phyloP scores from a whole-genome alignment of 345 rosid species.

The Citrus unshiu region DNA sequence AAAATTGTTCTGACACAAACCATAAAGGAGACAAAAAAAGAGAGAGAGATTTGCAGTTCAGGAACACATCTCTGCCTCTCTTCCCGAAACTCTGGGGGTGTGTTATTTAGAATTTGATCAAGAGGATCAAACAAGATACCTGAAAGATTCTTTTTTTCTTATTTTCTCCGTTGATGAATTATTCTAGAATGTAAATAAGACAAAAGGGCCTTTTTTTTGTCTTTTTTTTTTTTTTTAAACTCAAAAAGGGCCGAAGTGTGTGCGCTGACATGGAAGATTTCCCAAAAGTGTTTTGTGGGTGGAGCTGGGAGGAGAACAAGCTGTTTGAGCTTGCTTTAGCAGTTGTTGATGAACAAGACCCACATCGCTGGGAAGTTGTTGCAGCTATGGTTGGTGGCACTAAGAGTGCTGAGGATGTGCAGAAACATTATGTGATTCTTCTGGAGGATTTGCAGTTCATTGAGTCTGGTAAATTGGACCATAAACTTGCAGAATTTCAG shows the following conservation, averaged over 20 bases:
- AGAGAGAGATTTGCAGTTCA: slow-evolving; percentile 20
- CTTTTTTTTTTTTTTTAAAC: not conserved
- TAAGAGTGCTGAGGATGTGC: slow-evolving; percentile 57
- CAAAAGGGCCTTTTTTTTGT: slow-evolving; percentile 6
- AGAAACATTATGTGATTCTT: slow-evolving; percentile 54
- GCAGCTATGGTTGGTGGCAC: slow-evolving; percentile 64
- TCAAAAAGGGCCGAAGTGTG: not conserved
- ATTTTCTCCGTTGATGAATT: slow-evolving; percentile 15
- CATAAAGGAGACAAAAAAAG: slow-evolving; percentile 1
- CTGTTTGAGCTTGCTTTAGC: slow-evolving; percentile 67
- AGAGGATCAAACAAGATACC: slow-evolving; percentile 22
- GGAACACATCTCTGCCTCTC: slow-evolving; percentile 20
- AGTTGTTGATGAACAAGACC: slow-evolving; percentile 53
- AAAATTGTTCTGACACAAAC: slow-evolving; percentile 18
- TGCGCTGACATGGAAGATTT: slow-evolving; percentile 29
- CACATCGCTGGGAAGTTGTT: slow-evolving; percentile 58
- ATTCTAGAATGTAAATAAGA: slow-evolving; percentile 29
- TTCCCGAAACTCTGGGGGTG: slow-evolving; percentile 8
- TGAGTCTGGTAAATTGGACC: slow-evolving; percentile 59
- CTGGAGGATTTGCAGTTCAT: slow-evolving; percentile 61
- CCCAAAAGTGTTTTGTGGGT: slow-evolving; percentile 34
- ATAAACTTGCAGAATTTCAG: slow-evolving; percentile 32
- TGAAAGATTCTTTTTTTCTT: slow-evolving; percentile 17
- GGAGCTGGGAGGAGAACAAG: slow-evolving; percentile 88
- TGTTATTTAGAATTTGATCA: slow-evolving; percentile 23